Conservation (phyloP, 208 protist genomes). For the Angomonas desouzai region DNA sequence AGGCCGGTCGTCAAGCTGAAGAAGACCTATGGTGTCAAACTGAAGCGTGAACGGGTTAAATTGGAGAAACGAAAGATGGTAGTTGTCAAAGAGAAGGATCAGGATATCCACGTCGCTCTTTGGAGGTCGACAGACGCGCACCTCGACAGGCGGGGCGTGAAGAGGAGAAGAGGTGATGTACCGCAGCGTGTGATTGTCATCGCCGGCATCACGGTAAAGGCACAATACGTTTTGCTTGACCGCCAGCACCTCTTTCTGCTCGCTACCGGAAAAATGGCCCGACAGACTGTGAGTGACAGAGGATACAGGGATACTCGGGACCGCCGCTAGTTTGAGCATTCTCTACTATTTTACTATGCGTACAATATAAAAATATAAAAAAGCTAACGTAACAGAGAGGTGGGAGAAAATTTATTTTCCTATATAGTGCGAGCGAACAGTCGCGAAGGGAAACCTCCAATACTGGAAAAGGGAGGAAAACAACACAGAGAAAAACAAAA, state of each 20-base stretch:
- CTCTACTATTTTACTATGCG: conserved; percentile 10
- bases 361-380: too few relatives aligned
- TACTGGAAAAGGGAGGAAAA: too few relatives aligned
- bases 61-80: conserved; percentile 77
- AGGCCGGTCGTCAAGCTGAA: conserved; percentile 74
- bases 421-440: neutral
- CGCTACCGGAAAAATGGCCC: conserved; percentile 49
- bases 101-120: conserved; percentile 54
- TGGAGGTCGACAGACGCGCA: conserved; percentile 49
- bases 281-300: conserved; percentile 73
- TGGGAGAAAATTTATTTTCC: too few relatives aligned
- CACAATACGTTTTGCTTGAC: conserved; percentile 69
- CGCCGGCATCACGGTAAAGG: conserved; percentile 34
- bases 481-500: too few relatives aligned
- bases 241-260: conserved; percentile 48
- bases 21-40: conserved; percentile 69
- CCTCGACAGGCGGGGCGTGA: conserved; percentile 55
- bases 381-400: too few relatives aligned
- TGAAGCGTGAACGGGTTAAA: conserved; percentile 53
- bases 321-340: conserved; percentile 76
- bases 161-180: conserved; percentile 49
- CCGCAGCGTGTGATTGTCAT: conserved; percentile 9
- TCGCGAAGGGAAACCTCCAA: too few relatives aligned
- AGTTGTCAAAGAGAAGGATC: conserved; percentile 76
- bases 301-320: conserved; percentile 61